Base-by-base conservation (phyloP, 495 filamentous ascomycete genomes). In the Xylaria venustula region DNA sequence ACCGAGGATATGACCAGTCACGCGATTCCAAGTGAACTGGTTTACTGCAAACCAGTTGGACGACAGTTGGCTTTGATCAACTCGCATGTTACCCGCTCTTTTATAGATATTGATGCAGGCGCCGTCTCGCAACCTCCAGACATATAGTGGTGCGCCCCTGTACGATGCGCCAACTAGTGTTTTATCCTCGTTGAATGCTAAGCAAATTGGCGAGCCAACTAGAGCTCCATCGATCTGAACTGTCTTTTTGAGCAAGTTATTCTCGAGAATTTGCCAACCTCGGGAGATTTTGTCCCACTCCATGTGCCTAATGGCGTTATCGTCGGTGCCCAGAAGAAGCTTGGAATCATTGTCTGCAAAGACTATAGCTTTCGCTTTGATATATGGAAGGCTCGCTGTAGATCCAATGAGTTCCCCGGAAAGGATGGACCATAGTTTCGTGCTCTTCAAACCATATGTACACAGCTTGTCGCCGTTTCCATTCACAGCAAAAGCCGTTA, bases 11-110 rank as follows among this genome's bases (percentile, higher is more conserved):
- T 67, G 46, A 19, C 55, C 61, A 23, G 17, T 53, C 4, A 60
- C 22, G 2, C 70, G 71, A 55, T 68, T 62, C 71, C 71, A 74
- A 2, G 40, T 51, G 6, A 71, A 19, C 11, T 57, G 52, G 40
- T 57, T 26, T 12, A 71, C 68, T 11, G 37, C 61, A 9, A 34
- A 57, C 66, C 71, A 73, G 20, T 34, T 34, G 5, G 30, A 34
- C 5, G 30, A 5, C 30, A 17, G 49, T 0, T 19, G 11, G 3
- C 28, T 19, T 25, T 52, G 49, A 19, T 52, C 20, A 4, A 52
- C 36, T 52, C 30, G 26, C 12, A 52, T 52, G 49, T 6, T 37
- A 3, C 36, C 34, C 11, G 49, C 30, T 25, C 49, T 52, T 52
- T 25, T 52, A 19, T 30, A 52, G 20, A n/a, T 22, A 20, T 52